Evolutionary conservation across 441 rosid species (phyloP).

Genomic region (Theobroma grandiflorum): DNA sequence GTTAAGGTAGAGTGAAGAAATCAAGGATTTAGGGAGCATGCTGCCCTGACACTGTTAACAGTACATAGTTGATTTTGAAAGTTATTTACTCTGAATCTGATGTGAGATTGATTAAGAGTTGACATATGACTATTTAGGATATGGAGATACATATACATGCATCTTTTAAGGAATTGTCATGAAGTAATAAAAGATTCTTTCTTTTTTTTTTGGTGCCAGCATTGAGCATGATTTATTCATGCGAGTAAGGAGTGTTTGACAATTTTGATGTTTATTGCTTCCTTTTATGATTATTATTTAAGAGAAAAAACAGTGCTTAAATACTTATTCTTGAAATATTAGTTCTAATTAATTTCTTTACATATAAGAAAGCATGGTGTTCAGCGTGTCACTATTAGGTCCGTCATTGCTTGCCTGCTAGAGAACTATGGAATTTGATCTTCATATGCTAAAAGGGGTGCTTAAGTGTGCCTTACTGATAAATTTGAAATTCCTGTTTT

Average conservation of each 20-base stretch:
- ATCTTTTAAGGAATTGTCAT: neutral
- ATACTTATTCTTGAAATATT: neutral
- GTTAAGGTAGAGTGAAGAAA: neutral
- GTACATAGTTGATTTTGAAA: neutral
- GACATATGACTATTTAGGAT: neutral
- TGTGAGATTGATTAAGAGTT: neutral
- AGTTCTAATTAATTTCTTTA: neutral
- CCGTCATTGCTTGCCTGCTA: neutral
- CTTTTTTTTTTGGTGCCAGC: neutral
- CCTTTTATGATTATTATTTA: neutral
- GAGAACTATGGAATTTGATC: conserved; percentile 3
- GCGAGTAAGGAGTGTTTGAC: neutral
- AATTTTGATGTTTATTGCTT: neutral
- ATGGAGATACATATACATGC: neutral
- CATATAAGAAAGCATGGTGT: neutral
- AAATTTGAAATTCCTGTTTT: neutral
- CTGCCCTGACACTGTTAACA: neutral
- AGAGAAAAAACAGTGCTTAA: neutral
- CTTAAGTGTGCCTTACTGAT: conserved; percentile 4
- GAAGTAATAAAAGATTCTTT: neutral
- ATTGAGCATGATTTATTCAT: neutral
- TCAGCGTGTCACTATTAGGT: neutral
- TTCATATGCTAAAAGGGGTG: neutral
- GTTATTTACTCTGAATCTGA: conserved; percentile 6
- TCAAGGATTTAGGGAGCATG: neutral